A percentile compares a stretch with the other conserved stretches of the same genome.
phyloP scores from a whole-genome alignment of 2,329 filamentous ascomycete genomes.

The Sphaceloma murrayae region DNA sequence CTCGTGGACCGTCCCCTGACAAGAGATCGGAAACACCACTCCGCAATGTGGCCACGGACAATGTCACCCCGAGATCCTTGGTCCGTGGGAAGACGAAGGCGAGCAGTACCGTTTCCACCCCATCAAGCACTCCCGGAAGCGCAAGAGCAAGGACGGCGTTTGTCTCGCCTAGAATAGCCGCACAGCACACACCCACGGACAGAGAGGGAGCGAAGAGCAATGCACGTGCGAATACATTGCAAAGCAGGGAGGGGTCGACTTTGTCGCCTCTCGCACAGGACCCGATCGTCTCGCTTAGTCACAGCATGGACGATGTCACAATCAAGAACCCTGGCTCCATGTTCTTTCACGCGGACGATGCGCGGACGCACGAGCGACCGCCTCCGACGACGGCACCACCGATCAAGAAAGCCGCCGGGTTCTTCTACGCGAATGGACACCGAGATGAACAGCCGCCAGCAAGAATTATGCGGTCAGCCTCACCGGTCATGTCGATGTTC shows the following conservation, averaged over 20 bases:
- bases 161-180: slow-evolving; percentile 2
- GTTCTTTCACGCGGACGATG: slow-evolving; percentile 90
- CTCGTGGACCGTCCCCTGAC: slow-evolving; percentile 3
- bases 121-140: slow-evolving; percentile 17
- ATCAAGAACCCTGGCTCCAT: slow-evolving; percentile 42
- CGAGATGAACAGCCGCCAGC: slow-evolving; percentile 28
- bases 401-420: slow-evolving; percentile 38
- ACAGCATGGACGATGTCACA: slow-evolving; percentile 22
- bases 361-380: slow-evolving; percentile 36
- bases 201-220: slow-evolving; percentile 19
- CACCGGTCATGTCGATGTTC: slow-evolving; percentile 29
- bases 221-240: slow-evolving; percentile 5
- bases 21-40: slow-evolving; percentile 3
- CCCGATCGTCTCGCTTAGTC: slow-evolving; percentile 28
- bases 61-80: slow-evolving; percentile 71
- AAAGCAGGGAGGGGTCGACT: slow-evolving; percentile 32
- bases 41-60: slow-evolving; percentile 48
- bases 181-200: slow-evolving; percentile 4
- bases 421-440: slow-evolving; percentile 45
- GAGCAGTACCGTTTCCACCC: slow-evolving; percentile 57
- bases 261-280: slow-evolving; percentile 23
- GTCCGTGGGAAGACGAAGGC: slow-evolving; percentile 57
- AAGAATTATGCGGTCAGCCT: slow-evolving; percentile 28
- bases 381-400: slow-evolving; percentile 28
- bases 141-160: slow-evolving; percentile 13